These are phyloP conservation scores for Capronia coronata DNA, from an alignment of 2,329 filamentous ascomycete species.

Conservation along the genomic window DNA sequence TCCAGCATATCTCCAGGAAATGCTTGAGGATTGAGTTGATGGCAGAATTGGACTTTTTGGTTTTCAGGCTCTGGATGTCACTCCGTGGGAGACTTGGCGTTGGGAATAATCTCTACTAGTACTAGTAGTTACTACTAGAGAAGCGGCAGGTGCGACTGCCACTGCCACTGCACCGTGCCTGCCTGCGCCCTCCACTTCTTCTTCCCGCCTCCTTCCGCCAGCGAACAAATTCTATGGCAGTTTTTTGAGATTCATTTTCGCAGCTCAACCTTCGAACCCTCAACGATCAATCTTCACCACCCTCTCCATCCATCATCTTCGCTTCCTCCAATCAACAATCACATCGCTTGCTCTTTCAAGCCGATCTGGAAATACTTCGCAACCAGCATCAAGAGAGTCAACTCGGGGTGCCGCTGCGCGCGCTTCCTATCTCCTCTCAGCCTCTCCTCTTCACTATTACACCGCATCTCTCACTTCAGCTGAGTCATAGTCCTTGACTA, in stretches of 20 bases:
- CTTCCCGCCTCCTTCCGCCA: not conserved
- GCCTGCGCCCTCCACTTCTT: not conserved
- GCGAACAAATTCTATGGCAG: constrained; percentile 11
- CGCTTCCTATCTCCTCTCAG: not conserved
- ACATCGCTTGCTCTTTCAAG: constrained; percentile 5
- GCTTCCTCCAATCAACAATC: constrained; percentile 16
- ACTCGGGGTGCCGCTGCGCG: no score
- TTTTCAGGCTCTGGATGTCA: no score
- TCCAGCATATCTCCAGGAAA: no score
- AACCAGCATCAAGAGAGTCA: not conserved
- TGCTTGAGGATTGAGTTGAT: no score
- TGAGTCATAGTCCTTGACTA: constrained; percentile 3
- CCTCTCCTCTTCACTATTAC: not conserved
- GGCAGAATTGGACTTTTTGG: no score
- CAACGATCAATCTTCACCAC: constrained; percentile 1
- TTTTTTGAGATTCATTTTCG: constrained; percentile 10
- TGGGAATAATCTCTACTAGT: no score
- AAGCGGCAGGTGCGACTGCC: not conserved
- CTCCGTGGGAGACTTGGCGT: no score
- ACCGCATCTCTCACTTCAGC: not conserved
- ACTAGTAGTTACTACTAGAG: no score
- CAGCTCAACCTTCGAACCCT: not conserved
- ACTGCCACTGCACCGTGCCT: not conserved
- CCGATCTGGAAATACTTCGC: constrained; percentile 10
- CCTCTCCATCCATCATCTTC: not conserved